These are phyloP conservation scores for Psilocybe mexicana DNA, from an alignment of 1,284 basidiomycete species.

Conservation along the genomic window DNA sequence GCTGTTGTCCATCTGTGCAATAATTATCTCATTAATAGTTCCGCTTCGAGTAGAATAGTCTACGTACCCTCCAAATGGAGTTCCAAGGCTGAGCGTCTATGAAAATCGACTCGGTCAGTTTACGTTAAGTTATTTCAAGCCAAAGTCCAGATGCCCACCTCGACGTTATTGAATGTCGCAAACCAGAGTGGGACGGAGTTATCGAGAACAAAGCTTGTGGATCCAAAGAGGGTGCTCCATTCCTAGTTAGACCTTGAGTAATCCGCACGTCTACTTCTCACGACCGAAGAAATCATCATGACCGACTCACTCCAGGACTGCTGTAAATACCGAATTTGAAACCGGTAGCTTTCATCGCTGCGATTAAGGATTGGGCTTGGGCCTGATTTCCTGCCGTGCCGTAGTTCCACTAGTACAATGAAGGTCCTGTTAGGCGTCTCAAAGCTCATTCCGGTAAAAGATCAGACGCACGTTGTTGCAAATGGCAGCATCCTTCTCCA, in stretches of 20 bases:
- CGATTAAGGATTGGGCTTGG: conserved; percentile 22
- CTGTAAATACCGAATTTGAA: conserved; percentile 28
- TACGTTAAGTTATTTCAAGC: no score
- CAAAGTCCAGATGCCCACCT: conserved; percentile 11
- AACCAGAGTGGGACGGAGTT: conserved; percentile 25
- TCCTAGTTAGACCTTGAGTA: conserved; percentile 10
- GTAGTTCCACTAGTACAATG: conserved; percentile 7
- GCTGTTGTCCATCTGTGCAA: conserved; percentile 24
- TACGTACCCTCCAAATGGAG: conserved; percentile 24
- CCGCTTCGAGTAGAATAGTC: not conserved
- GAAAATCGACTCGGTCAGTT: no score
- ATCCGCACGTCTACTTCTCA: no score
- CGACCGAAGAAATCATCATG: no score
- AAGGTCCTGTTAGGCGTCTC: no score
- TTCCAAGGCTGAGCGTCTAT: conserved; percentile 20
- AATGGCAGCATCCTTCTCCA: conserved; percentile 25
- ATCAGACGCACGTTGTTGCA: conserved; percentile 24
- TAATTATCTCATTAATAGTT: not conserved
- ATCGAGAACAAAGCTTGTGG: conserved; percentile 22
- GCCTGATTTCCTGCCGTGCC: conserved; percentile 24
- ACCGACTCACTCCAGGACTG: conserved; percentile 23
- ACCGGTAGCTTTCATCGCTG: conserved; percentile 26
- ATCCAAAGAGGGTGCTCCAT: conserved; percentile 27
- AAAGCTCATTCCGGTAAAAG: no score
- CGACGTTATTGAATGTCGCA: conserved; percentile 24